Evolutionary conservation across 2,329 filamentous ascomycete genomes (phyloP).

Genomic region (Pseudogymnoascus sp.): DNA sequence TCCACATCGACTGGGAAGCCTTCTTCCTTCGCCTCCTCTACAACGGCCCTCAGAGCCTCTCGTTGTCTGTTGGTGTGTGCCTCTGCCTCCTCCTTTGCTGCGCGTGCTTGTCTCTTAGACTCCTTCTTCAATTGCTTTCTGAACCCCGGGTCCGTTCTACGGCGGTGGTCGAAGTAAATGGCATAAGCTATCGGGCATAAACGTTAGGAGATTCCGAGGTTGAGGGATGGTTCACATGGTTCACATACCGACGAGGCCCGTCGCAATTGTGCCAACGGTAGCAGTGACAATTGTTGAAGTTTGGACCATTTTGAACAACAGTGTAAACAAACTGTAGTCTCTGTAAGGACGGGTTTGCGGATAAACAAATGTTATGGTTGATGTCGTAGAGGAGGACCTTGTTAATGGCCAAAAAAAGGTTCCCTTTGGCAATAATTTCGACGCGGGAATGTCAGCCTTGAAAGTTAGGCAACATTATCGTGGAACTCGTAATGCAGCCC

Average conservation of each 20-base stretch:
- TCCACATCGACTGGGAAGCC: slow-evolving; percentile 86
- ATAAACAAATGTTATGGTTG: slow-evolving; percentile 10
- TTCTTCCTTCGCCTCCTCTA: slow-evolving; percentile 78
- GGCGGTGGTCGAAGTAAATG: slow-evolving; percentile 60
- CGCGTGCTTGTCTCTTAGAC: slow-evolving; percentile 62
- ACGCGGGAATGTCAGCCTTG: background rate
- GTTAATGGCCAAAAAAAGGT: slow-evolving; percentile 5
- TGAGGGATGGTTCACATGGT: slow-evolving; percentile 9
- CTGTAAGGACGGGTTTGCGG: background rate
- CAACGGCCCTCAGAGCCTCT: slow-evolving; percentile 62
- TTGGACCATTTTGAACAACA: slow-evolving; percentile 35
- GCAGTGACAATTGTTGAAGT: slow-evolving; percentile 49
- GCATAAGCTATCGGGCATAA: slow-evolving; percentile 45
- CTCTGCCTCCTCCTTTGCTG: slow-evolving; percentile 63
- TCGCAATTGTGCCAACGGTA: slow-evolving; percentile 51
- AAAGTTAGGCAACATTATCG: slow-evolving; percentile 8
- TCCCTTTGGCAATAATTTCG: slow-evolving; percentile 5
- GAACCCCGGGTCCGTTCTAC: slow-evolving; percentile 56
- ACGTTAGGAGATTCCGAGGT: background rate
- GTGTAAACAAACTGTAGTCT: background rate
- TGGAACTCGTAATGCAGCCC: slow-evolving; percentile 1
- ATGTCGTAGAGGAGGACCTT: slow-evolving; percentile 7
- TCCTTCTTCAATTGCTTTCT: slow-evolving; percentile 62
- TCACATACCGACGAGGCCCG: slow-evolving; percentile 49
- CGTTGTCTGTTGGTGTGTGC: slow-evolving; percentile 57